A percentile compares a stretch with the other conserved stretches of the same genome.
phyloP scores from a whole-genome alignment of 129 eudicot genomes.

The Arctium lappa region DNA sequence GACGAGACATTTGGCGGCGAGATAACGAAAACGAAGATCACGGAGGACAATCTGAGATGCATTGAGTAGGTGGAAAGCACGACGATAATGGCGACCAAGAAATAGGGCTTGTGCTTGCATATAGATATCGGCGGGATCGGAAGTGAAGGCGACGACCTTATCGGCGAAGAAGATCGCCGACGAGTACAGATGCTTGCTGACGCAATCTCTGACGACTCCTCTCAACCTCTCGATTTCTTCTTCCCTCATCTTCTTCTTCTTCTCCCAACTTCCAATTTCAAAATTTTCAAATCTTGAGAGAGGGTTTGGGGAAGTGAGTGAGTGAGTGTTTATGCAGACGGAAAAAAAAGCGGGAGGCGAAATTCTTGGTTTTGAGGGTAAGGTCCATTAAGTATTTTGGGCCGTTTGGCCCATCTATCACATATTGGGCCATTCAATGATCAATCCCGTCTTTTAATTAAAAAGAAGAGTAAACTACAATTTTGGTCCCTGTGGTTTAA shows the following conservation, averaged over 20 bases:
- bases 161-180: slow-evolving; percentile 99
- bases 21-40: slow-evolving; percentile 91
- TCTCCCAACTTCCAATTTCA: neutral
- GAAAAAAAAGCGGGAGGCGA: slow-evolving; percentile 38
- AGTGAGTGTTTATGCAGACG: neutral
- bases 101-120: slow-evolving; percentile 98
- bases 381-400: neutral
- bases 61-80: slow-evolving; percentile 91
- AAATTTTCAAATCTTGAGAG: slow-evolving; percentile 2
- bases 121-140: slow-evolving; percentile 90
- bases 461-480: too few relatives aligned
- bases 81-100: slow-evolving; percentile 97
- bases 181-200: slow-evolving; percentile 91
- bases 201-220: slow-evolving; percentile 88
- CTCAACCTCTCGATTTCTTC: slow-evolving; percentile 84
- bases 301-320: slow-evolving; percentile 11
- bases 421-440: neutral
- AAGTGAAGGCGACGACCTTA: slow-evolving; percentile 91
- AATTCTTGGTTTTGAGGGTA: neutral
- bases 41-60: slow-evolving; percentile 86
- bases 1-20: slow-evolving; percentile 93
- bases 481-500: too few relatives aligned
- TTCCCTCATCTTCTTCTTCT: slow-evolving; percentile 70
- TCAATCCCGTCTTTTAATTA: too few relatives aligned
- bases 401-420: neutral